Base-by-base conservation (phyloP, 306 rosid genomes). In the Bauhinia variegata region DNA sequence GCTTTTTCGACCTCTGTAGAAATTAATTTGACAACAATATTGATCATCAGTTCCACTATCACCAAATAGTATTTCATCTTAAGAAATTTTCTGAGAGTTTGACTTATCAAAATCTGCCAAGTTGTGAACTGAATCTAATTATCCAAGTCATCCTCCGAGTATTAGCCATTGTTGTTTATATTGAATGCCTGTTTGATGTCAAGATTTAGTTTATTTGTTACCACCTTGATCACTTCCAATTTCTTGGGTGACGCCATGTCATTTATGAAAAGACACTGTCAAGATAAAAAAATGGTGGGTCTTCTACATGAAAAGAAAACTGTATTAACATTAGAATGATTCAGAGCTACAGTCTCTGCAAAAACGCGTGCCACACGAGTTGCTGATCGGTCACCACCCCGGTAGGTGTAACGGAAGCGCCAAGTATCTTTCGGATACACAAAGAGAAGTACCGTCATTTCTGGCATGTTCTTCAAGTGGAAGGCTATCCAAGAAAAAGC, bases 331-430 rank as follows among this genome's bases (percentile, higher is more conserved):
- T 79, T 68, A 0, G 96, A 67, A 65, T 83, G 80, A 14, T 84
- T 73, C 6, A 70, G 66, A 0, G 88, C 88, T 12, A 89, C 79
- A 0, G 87, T 86, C 74, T 93, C 98, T 0, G 61, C 59, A 4
- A 93, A 96, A 23, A 89, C 95, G 0, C 95, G 89, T 0, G 98
- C 98, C 54, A 89, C 88, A 0, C 96, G 87, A 3, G 89, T 86
- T 0, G 96, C 96, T 0, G 93, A 87, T 36, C 70, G 70, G 7
- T 33, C 50, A 4, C 98, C 96, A 0, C 85, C 75, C 33, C 10
- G 34, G 65, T 28, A 70, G 8, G 96, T 88, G 71, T 88, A 93
- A 2, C 87, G 91, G 52, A 89, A 93, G n/a, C 74, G 30, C 0
- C 95, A 83, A 56, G 96, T 93, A 79, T 93, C 85, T 14, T 14